Evolutionary conservation across 495 filamentous ascomycete species (phyloP).

Genomic region (Hypoxylon rickii): DNA sequence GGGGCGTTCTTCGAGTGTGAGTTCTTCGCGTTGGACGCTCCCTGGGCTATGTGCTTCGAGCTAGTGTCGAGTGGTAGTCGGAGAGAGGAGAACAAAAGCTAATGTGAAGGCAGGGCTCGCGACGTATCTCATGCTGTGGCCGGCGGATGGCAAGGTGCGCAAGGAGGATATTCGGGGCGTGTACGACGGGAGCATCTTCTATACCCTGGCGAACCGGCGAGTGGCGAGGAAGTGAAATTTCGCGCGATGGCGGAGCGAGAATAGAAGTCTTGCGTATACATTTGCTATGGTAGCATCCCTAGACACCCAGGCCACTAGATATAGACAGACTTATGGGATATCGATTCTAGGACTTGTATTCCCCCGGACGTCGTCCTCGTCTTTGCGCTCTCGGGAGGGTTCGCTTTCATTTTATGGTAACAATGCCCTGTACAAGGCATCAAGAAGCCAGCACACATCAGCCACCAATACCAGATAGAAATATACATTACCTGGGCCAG

Average conservation of each 20-base stretch:
- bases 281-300: no score
- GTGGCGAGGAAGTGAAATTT: constrained; percentile 1
- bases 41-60: not conserved
- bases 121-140: constrained; percentile 52
- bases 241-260: constrained; percentile 15
- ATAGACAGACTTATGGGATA: no score
- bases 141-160: constrained; percentile 36
- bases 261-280: not conserved
- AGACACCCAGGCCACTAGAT: no score
- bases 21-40: constrained; percentile 2
- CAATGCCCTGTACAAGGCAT: no score
- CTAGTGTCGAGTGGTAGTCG: not conserved
- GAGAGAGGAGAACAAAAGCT: not conserved
- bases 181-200: constrained; percentile 49
- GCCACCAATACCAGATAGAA: no score
- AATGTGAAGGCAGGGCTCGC: constrained; percentile 45
- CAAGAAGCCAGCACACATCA: no score
- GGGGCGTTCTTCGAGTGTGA: constrained; percentile 48
- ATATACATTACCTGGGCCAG: no score
- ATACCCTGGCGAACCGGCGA: constrained; percentile 33
- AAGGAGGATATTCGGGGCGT: constrained; percentile 40
- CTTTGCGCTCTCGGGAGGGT: no score
- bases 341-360: no score
- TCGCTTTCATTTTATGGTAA: no score
- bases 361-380: no score